phyloP scores from a whole-genome alignment of 148 eudicot genomes.

The Nepenthes mirabilis region DNA sequence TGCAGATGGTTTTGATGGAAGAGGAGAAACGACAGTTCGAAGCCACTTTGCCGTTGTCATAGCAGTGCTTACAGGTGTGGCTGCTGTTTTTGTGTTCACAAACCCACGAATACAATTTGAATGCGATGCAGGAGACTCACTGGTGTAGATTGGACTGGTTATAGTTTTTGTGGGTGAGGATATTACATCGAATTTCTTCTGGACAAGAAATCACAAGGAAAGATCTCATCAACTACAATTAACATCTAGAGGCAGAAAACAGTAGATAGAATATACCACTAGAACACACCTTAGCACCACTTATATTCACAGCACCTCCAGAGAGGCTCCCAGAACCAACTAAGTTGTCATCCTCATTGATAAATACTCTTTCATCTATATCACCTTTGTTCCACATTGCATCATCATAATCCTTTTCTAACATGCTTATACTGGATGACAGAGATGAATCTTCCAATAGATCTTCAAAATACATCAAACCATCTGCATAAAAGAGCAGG shows the following conservation, averaged over 20 bases:
- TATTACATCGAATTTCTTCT: constrained; percentile 60
- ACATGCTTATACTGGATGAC: constrained; percentile 33
- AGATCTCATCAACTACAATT: neutral
- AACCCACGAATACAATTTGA: constrained; percentile 20
- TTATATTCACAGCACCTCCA: constrained; percentile 55
- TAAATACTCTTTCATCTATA: constrained; percentile 80
- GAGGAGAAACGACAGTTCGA: constrained; percentile 66
- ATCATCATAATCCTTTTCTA: constrained; percentile 75
- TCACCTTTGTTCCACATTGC: constrained; percentile 57
- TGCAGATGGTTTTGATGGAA: constrained; percentile 68
- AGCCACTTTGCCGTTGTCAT: constrained; percentile 99
- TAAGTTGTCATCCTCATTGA: constrained; percentile 71
- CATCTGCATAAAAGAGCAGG: constrained; percentile 36
- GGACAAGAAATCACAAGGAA: constrained; percentile 3
- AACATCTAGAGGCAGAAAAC: neutral
- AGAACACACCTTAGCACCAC: constrained; percentile 55
- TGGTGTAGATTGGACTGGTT: constrained; percentile 62
- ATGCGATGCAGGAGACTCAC: constrained; percentile 50
- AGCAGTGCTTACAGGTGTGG: constrained; percentile 96
- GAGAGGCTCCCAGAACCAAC: constrained; percentile 90
- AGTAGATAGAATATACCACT: neutral
- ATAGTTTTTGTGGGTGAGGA: constrained; percentile 79
- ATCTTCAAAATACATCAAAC: constrained; percentile 59
- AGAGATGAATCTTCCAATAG: constrained; percentile 56
- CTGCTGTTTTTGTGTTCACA: constrained; percentile 29